These are phyloP conservation scores for Leptosphaerulina australis DNA, from an alignment of 2,329 filamentous ascomycete species.

Conservation along the genomic window DNA sequence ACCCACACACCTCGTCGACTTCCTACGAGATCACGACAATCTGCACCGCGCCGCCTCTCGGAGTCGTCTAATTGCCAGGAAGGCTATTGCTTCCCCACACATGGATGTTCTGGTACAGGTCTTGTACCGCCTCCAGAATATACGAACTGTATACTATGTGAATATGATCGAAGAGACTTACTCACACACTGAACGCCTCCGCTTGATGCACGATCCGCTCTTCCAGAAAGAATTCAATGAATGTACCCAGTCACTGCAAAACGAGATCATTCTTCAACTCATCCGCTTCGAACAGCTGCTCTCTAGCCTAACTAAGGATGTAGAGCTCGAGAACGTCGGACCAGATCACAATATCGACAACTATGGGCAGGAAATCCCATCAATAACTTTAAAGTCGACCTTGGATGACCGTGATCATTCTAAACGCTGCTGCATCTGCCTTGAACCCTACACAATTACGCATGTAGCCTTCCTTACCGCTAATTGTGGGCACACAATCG, in stretches of 20 bases:
- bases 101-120: slow-evolving; percentile 7
- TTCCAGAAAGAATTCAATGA: neutral
- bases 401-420: neutral
- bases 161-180: slow-evolving; percentile 1
- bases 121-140: neutral
- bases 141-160: slow-evolving; percentile 5
- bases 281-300: neutral
- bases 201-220: neutral
- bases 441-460: slow-evolving; percentile 2
- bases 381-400: neutral
- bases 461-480: slow-evolving; percentile 18
- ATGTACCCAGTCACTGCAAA: neutral
- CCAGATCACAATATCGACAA: slow-evolving; percentile 19
- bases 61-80: neutral
- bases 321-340: slow-evolving; percentile 18
- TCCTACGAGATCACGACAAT: slow-evolving; percentile 14
- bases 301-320: neutral
- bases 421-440: slow-evolving; percentile 20
- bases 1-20: neutral
- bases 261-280: neutral
- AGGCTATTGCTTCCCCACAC: neutral
- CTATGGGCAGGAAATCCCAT: slow-evolving; percentile 8
- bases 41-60: slow-evolving; percentile 6
- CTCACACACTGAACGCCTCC: neutral
- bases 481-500: slow-evolving; percentile 18